These are phyloP conservation scores for Blastomyces parvus DNA, from an alignment of 2,329 filamentous ascomycete genomes.

Conservation along the genomic window DNA sequence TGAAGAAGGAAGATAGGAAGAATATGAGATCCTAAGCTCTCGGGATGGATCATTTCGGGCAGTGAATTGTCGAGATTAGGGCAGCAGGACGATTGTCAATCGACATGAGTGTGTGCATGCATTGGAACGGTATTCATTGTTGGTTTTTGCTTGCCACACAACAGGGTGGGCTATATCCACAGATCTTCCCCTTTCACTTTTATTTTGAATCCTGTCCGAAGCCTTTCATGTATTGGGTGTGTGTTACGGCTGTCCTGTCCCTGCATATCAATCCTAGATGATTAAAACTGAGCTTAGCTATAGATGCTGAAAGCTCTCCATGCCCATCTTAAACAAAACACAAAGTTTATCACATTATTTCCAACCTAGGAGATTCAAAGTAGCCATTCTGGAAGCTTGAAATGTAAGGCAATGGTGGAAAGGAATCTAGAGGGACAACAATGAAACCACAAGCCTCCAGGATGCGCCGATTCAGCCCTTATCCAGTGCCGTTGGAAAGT, in stretches of 20 bases:
- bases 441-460: not conserved
- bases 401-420: not conserved
- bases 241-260: not conserved
- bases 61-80: not conserved
- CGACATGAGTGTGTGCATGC: not conserved
- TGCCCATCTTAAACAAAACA: not conserved
- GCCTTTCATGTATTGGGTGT: not conserved
- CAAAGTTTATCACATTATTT: not conserved
- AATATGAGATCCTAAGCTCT: not conserved
- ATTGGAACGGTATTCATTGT: not conserved
- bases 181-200: not conserved
- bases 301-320: not conserved
- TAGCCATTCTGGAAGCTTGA: not conserved
- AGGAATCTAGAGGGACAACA: not conserved
- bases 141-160: not conserved
- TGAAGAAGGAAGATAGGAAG: not conserved
- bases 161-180: not conserved
- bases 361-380: not conserved
- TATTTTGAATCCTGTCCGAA: not conserved
- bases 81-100: not conserved
- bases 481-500: not conserved
- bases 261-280: not conserved
- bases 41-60: too few species aligned
- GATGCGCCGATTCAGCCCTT: not conserved
- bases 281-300: not conserved